These are phyloP conservation scores for Yamadazyma olivae DNA, from an alignment of 805 yeast species.

Conservation along the genomic window DNA sequence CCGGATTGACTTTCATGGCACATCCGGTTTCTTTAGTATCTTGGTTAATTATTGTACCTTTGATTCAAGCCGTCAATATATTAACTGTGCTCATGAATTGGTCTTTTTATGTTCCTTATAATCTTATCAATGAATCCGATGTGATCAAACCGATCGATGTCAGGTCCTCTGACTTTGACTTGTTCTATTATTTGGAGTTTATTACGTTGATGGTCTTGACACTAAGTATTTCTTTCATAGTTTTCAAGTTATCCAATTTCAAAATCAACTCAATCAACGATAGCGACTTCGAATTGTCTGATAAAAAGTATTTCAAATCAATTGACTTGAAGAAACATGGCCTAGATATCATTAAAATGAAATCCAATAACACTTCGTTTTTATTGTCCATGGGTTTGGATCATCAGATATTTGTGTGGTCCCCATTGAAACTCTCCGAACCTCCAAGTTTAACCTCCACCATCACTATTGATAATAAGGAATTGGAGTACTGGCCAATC, in stretches of 20 bases:
- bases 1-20: slow-evolving; percentile 16
- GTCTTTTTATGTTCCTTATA: slow-evolving; percentile 19
- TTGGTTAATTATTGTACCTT: slow-evolving; percentile 24
- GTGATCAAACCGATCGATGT: not conserved
- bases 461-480: slow-evolving; percentile 5
- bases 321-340: slow-evolving; percentile 42
- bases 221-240: slow-evolving; percentile 34
- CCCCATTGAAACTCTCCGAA: slow-evolving; percentile 42
- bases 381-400: slow-evolving; percentile 72
- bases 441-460: slow-evolving; percentile 35
- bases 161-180: slow-evolving; percentile 19
- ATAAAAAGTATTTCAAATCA: slow-evolving; percentile 23
- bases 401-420: slow-evolving; percentile 71
- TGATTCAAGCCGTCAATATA: slow-evolving; percentile 13
- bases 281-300: slow-evolving; percentile 13
- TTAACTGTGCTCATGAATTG: slow-evolving; percentile 19
- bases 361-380: slow-evolving; percentile 62
- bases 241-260: slow-evolving; percentile 18
- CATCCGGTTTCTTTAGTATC: slow-evolving; percentile 36
- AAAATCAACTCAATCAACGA: slow-evolving; percentile 8
- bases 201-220: slow-evolving; percentile 49
- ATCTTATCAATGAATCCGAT: slow-evolving; percentile 6
- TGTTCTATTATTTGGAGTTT: slow-evolving; percentile 54
- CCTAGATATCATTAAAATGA: slow-evolving; percentile 59
- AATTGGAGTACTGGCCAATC: slow-evolving; percentile 56